Evolutionary conservation across 2,329 filamentous ascomycete species (phyloP), one percentile per base, ranked within the genome.

Genomic region (Trichoderma atroviride): DNA sequence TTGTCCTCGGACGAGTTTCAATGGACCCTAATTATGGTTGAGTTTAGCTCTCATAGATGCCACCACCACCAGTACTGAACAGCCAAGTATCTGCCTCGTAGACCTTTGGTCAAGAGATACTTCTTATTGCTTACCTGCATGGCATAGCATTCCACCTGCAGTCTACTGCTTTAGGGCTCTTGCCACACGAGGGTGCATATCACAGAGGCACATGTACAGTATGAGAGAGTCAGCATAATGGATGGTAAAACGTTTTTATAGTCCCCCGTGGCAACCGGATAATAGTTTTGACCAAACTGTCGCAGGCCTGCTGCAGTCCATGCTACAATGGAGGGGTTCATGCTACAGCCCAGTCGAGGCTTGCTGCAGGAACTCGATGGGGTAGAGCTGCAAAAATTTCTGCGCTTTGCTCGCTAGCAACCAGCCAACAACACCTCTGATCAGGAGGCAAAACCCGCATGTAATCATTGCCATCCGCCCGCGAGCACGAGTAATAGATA

Each of bases 381-480:
- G 47, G 43, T 40, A 50, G 33, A 55, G 61, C 47, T 55, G 60
- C 37, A 55, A 50, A 64, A 64, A 64, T 31, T 56, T 64, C 61
- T 64, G 61, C 61, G 43, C 61, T n/a, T 56, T 24, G 40, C 31
- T 56, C 50, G 61, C 61, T 64, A 43, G 50, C 61, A 64, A 40
- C 9, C 22, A 22, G 53, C 22, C 50, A 27, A 64, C 24, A 22
- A 24, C 19, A 62, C 43, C 58, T 61, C 58, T 61, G 13, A 61
- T 61, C n/a, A 16, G 47, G 61, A 50, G 60, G 61, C 31, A 61
- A 61, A 61, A 61, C 22, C 37, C 14, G 58, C 37, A 47, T 62
- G 43, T 55, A 64, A 64, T 64, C 61, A 64, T 64, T 40, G 47
- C 40, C 61, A 35, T 64, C 50, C 61, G 37, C 29, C 60, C 50